phyloP scores from a whole-genome alignment of 2,329 filamentous ascomycete species.

The Knufia fluminis region DNA sequence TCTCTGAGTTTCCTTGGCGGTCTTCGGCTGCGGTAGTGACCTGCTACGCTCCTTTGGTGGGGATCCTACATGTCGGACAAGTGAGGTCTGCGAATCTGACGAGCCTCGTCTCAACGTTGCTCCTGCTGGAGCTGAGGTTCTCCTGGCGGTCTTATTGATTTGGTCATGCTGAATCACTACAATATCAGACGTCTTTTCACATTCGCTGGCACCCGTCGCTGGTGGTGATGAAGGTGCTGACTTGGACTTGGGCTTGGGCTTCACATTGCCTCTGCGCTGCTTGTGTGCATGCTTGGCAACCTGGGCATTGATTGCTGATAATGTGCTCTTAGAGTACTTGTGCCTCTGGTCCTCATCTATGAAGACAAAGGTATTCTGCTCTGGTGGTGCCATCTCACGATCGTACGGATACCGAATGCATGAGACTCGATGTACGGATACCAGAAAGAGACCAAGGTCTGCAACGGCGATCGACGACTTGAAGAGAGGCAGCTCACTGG shows the following conservation, averaged over 20 bases:
- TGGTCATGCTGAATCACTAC: not conserved
- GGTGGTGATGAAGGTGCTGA: not conserved
- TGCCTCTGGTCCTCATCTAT: slow-evolving; percentile 2
- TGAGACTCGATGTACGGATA: not conserved
- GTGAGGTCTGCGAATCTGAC: not conserved
- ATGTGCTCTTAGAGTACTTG: slow-evolving; percentile 1
- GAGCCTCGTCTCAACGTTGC: not conserved
- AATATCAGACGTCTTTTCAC: not conserved
- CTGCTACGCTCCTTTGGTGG: not conserved
- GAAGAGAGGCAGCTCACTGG: not conserved
- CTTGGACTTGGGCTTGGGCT: no score
- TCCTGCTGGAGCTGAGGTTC: not conserved
- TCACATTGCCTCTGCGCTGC: not conserved
- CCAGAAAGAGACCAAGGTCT: not conserved
- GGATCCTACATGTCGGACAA: not conserved
- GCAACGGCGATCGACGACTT: not conserved
- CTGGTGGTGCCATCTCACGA: not conserved
- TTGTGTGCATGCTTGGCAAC: slow-evolving; percentile 5
- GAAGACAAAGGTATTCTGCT: not conserved
- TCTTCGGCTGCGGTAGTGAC: not conserved
- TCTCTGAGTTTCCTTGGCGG: not conserved
- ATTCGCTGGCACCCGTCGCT: not conserved
- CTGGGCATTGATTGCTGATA: slow-evolving; percentile 5
- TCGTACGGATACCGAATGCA: not conserved
- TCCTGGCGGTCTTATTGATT: not conserved